phyloP scores from a whole-genome alignment of 495 filamentous ascomycete genomes.

The Xylaria intraflava region DNA sequence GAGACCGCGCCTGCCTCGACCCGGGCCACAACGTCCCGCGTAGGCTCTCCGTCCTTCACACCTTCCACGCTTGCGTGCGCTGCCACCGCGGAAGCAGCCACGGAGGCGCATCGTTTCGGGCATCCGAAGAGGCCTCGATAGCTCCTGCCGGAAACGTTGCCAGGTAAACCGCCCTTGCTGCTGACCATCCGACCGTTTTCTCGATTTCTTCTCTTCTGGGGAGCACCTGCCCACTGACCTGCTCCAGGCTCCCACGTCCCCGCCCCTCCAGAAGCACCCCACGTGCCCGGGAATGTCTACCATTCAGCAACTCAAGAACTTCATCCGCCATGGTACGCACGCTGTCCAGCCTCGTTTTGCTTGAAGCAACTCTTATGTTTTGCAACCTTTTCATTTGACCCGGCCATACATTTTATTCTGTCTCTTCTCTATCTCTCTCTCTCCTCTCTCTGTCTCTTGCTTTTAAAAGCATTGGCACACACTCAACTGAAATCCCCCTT shows the following conservation, averaged over 20 bases:
- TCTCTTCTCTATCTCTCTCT: no score
- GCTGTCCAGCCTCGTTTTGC: background rate
- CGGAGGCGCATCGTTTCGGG: slow-evolving; percentile 2
- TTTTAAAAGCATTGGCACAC: no score
- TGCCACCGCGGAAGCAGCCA: background rate
- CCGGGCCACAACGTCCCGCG: background rate
- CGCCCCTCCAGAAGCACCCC: background rate
- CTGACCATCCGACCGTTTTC: slow-evolving; percentile 1
- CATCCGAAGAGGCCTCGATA: slow-evolving; percentile 2
- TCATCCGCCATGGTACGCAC: slow-evolving; percentile 80
- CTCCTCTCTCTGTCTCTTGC: no score
- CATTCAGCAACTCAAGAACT: slow-evolving; percentile 80
- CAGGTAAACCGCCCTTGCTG: slow-evolving; percentile 1
- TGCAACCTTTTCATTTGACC: background rate
- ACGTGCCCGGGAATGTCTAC: slow-evolving; percentile 56
- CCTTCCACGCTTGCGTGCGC: background rate
- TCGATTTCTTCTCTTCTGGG: no score
- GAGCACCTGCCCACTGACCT: background rate
- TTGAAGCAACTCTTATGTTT: background rate
- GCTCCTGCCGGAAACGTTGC: slow-evolving; percentile 7
- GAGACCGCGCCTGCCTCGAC: background rate
- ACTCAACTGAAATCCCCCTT: background rate
- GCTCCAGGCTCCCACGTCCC: background rate
- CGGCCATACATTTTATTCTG: background rate
- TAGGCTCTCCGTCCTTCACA: background rate